phyloP scores from a whole-genome alignment of 1,284 basidiomycete genomes.

The Boletus sp. region DNA sequence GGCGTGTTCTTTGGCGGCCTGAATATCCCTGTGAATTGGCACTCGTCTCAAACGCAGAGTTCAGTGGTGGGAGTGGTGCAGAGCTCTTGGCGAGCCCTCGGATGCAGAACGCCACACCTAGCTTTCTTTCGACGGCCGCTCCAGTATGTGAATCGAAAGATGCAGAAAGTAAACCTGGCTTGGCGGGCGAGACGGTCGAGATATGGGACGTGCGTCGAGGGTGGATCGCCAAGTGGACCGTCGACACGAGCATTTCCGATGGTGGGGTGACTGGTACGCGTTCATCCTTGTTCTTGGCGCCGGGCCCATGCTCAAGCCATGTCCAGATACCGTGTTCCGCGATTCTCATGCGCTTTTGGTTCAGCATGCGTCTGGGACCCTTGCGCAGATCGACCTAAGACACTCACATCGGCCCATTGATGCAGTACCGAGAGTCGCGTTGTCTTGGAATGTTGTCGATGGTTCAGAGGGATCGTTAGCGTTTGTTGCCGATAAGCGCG shows the following conservation, averaged over 20 bases:
- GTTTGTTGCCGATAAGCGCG: conserved; percentile 63
- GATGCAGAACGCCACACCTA: conserved; percentile 25
- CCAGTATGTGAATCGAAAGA: conserved; percentile 14
- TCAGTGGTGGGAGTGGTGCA: conserved; percentile 36
- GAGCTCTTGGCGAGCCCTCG: conserved; percentile 34
- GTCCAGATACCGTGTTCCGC: conserved; percentile 66
- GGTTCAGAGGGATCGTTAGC: conserved; percentile 54
- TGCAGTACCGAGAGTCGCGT: conserved; percentile 61
- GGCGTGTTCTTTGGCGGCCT: conserved; percentile 77
- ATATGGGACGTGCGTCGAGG: conserved; percentile 86
- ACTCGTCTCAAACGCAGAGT: conserved; percentile 65
- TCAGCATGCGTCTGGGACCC: conserved; percentile 74
- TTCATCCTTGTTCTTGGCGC: neutral
- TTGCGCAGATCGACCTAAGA: conserved; percentile 77
- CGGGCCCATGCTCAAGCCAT: neutral
- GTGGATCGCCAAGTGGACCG: conserved; percentile 80
- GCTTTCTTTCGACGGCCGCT: conserved; percentile 17
- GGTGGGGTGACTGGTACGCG: conserved; percentile 67
- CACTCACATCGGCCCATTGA: conserved; percentile 65
- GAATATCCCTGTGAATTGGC: conserved; percentile 79
- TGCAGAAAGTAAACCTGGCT: conserved; percentile 23
- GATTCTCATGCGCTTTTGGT: conserved; percentile 76
- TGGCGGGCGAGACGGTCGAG: conserved; percentile 63
- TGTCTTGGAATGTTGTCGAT: conserved; percentile 61
- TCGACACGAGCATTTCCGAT: conserved; percentile 61